phyloP scores from a whole-genome alignment of 202 grass and related monocot genomes.

The Elaeis oleifera region DNA sequence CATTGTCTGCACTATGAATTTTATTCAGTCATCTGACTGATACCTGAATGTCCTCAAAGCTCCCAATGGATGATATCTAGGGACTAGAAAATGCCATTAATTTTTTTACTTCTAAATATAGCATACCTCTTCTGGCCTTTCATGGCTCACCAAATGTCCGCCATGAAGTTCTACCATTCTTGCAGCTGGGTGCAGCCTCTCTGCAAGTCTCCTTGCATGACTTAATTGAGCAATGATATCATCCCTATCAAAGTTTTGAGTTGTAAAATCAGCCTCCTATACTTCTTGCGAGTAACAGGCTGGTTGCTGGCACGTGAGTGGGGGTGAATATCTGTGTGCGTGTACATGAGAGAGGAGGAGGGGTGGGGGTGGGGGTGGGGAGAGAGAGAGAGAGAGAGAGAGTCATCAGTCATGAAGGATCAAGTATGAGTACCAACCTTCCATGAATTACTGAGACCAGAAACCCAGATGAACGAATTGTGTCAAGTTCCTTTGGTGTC shows the following conservation, averaged over 20 bases:
- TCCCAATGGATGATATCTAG: no score
- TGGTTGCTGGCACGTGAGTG: no score
- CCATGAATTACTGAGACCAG: conserved; percentile 93
- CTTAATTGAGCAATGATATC: conserved; percentile 83
- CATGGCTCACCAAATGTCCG: conserved; percentile 91
- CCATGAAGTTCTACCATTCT: conserved; percentile 95
- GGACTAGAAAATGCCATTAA: no score
- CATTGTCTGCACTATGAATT: no score
- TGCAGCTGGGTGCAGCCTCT: conserved; percentile 67
- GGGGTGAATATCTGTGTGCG: no score
- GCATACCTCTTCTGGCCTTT: conserved; percentile 84
- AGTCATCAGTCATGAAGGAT: neutral
- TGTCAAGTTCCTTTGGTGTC: conserved; percentile 57
- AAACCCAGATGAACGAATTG: conserved; percentile 61
- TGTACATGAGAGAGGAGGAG: no score
- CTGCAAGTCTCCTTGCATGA: conserved; percentile 66
- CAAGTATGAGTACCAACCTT: conserved; percentile 43
- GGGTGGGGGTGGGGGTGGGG: no score
- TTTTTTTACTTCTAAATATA: neutral
- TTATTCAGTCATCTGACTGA: no score
- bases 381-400: neutral
- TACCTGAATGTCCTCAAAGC: no score
- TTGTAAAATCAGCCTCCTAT: neutral
- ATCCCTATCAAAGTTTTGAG: conserved; percentile 34
- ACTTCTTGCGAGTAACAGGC: no score